Evolutionary conservation across 2,329 filamentous ascomycete species (phyloP), one percentile per base, ranked within the genome.

Genomic region (Colletotrichum gloeosporioides): DNA sequence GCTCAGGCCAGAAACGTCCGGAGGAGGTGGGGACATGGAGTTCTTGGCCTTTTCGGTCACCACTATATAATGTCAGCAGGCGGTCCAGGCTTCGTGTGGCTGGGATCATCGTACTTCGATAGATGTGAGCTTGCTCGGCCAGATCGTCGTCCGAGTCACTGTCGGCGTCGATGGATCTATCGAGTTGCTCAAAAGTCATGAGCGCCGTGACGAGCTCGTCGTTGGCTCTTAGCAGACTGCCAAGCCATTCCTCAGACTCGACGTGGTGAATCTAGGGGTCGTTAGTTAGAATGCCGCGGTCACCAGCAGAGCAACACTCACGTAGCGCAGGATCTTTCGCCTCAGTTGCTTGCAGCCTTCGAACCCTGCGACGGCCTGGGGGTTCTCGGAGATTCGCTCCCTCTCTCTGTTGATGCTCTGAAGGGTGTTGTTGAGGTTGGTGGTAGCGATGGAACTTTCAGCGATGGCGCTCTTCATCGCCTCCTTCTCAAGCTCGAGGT

Each of bases 131-230:
- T 83, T 93, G 92, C 81, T 94, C 92, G 61, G 93, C 92, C 55
- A 92, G 83, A 80, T 92, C 94, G 77, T 93, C 92, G 73, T 94
- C 92, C 2, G 92, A 93, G 83, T 94, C 92, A 79, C 92, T 93
- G 82, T 94, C 93, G 8, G 92, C 92, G 78, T 95, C 94, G 78
- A 96, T 94, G 64, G 95, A 96, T 77, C 93, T 93, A 82, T 99
- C 96, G 78, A 99, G 91, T 80, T 98, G 95, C 85, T 99, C 96
- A 82, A 96, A 99, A 0, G 96, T 95, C 92, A 98, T 98, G 73
- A 99, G 89, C 2, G 96, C 95, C 77, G 94, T 94, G 55, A 99
- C 95, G n/a, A 99, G 93, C 84, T 98, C 95, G 81, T 99, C 97
- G 81, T 99, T 99, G 78, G 96, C 96, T 81, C 97, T 95, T 22